Conservation (phyloP, 306 rosid genomes). For the Dryas octopetala region DNA sequence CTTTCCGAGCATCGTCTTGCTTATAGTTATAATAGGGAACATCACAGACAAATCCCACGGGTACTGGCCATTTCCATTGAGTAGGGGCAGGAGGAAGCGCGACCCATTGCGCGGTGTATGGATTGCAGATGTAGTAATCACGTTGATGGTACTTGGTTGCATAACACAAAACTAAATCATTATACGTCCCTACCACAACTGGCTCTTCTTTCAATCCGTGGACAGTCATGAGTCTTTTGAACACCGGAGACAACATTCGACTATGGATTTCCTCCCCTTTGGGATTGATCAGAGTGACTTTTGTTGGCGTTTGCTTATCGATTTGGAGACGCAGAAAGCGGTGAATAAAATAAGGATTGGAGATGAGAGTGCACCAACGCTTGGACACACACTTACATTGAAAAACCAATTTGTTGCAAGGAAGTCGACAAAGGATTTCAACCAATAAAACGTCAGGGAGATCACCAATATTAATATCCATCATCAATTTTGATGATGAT, state of each 20-base stretch:
- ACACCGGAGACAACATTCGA: not conserved
- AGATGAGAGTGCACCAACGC: too few relatives aligned
- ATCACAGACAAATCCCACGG: not conserved
- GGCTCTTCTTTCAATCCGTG: not conserved
- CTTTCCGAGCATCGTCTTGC: not conserved
- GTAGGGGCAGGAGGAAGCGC: not conserved
- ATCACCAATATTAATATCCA: too few relatives aligned
- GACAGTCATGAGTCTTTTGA: not conserved
- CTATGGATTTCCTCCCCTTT: too few relatives aligned
- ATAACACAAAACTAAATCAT: not conserved
- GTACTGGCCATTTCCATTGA: not conserved
- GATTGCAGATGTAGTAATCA: conserved; percentile 1
- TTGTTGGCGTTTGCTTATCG: too few relatives aligned
- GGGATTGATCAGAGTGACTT: too few relatives aligned
- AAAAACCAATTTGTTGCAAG: too few relatives aligned
- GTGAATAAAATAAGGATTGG: too few relatives aligned
- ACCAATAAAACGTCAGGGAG: too few relatives aligned
- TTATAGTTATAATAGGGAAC: not conserved
- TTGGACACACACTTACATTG: too few relatives aligned
- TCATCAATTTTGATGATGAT: too few relatives aligned
- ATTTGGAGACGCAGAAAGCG: too few relatives aligned
- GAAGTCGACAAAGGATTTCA: too few relatives aligned
- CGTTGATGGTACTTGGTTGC: not conserved
- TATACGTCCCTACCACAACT: not conserved
- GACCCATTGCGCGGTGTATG: not conserved